Conservation (phyloP, 768 basidiomycete species). For the Suillus weaverae region DNA sequence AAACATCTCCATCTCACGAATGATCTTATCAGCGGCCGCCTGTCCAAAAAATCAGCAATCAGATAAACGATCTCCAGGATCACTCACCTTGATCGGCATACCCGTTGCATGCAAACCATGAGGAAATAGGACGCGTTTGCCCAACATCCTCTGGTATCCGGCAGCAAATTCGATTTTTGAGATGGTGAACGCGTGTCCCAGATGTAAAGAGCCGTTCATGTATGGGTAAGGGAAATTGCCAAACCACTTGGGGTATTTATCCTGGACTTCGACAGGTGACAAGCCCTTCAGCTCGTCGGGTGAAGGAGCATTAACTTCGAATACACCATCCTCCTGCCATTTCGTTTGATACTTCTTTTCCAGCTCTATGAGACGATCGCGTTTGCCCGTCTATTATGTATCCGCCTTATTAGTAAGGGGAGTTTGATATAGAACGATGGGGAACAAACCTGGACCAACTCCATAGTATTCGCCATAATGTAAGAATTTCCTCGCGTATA, state of each 20-base stretch:
- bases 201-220: conserved; percentile 97
- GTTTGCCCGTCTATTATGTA: conserved; percentile 77
- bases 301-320: conserved; percentile 83
- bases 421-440: not conserved
- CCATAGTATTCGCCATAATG: conserved; percentile 62
- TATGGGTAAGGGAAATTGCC: conserved; percentile 96
- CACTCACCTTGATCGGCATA: conserved; percentile 95
- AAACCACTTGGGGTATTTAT: conserved; percentile 93
- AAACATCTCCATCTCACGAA: conserved; percentile 96
- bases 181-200: conserved; percentile 97
- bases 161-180: conserved; percentile 97
- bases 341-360: conserved; percentile 83
- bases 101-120: conserved; percentile 97
- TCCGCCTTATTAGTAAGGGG: conserved; percentile 10
- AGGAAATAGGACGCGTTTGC: conserved; percentile 94
- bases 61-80: not conserved
- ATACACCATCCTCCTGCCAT: conserved; percentile 77
- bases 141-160: conserved; percentile 93
- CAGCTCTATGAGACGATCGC: conserved; percentile 80
- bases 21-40: conserved; percentile 97
- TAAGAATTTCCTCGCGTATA: conserved; percentile 26
- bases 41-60: conserved; percentile 29
- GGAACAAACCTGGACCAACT: conserved; percentile 55
- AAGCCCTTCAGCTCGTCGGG: conserved; percentile 63
- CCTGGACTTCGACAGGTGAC: conserved; percentile 61